Evolutionary conservation across 106 monocot genomes (phyloP), one percentile per base, ranked within the genome.

Genomic region (Triglochin maritima): DNA sequence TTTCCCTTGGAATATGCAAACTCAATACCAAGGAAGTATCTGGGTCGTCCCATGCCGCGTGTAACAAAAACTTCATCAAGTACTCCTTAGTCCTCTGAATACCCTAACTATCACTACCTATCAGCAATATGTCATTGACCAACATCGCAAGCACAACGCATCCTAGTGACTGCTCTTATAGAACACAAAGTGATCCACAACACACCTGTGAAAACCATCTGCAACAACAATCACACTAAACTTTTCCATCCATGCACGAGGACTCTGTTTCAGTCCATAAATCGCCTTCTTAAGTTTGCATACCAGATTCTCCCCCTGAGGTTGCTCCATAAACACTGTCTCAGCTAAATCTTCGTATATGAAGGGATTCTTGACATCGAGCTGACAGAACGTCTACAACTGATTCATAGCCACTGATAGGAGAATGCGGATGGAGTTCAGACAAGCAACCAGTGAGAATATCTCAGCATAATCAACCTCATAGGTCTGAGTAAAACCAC

Each of bases 211-310:
- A 10, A 67, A 16, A 6, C n/a, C n/a, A 14, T 67, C 2, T 1
- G 1, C 2, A 14, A 43, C 9, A 1, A 51, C 1, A 29, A 29
- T 46, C 13, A 6, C 4, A 17, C 51, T 50, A 1, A 67, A 53
- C 49, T 67, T 67, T 4, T 2, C 15, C 29, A 67, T 52, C n/a
- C 47, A 67, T 67, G 17, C 51, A 7, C 42, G 14, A 3, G 49
- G 66, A 29, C 66, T 67, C 10, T 67, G 29, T 8, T 67, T 67
- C 5, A 55, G 55, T 12, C 55, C 4, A 55, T 55, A 55, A 1
- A 66, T 49, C 4, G 41, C 3, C 3, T 42, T 17, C 9, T 51
- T 12, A 0, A 66, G 48, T 17, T 0, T 48, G 7, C 48, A 66
- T 4, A 66, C 48, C 66, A 15, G 2, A 10, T 12, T 49, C 15